Base-by-base conservation (phyloP, 805 yeast genomes). In the Candida krabiensis region DNA sequence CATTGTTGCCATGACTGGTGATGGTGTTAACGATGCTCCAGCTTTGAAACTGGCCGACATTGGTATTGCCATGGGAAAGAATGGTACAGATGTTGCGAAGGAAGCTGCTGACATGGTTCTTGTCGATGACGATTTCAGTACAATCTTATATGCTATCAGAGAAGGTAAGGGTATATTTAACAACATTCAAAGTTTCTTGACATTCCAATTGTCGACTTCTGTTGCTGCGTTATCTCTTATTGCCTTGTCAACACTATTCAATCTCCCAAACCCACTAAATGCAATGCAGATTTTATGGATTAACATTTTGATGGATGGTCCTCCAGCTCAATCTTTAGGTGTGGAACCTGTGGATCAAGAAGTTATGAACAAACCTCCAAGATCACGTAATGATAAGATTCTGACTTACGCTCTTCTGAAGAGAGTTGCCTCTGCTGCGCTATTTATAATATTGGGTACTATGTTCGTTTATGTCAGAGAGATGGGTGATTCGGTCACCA, bases 211-310 rank as follows among this genome's bases (percentile, higher is more conserved):
- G 38, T 90, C 98, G 2, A 93, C 98, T 0, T 84, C 95, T 22
- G 90, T 93, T 53, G 97, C 98, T 6, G 99, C 99, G 0, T 72
- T 91, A 38, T 82, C 96, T 0, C 70, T 91, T 52, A 82, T 93
- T 56, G 96, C 96, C 1, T 69, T 90, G 47, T 75, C 96, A 2
- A 91, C 98, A 1, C 66, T 90, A 39, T 81, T 90, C 56, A 86
- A 86, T 41, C 71, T 91, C 43, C 96, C 96, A 35, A 90, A 88
- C 52, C 99, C 99, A 9, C 73, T 91, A 52, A 91, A 91, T 59
- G 96, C 99, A 19, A 91, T 91, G 99, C 98, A 93, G 70, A 93
- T 91, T 53, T 70, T 91, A 54, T 91, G 98, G 97, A 91, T 91
- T 60, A 91, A 91, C 61, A 93, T 91, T 46, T 73, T 91, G 41